Conservation (phyloP, 169 alveolate species). For the Plasmodium cynomolgi region DNA sequence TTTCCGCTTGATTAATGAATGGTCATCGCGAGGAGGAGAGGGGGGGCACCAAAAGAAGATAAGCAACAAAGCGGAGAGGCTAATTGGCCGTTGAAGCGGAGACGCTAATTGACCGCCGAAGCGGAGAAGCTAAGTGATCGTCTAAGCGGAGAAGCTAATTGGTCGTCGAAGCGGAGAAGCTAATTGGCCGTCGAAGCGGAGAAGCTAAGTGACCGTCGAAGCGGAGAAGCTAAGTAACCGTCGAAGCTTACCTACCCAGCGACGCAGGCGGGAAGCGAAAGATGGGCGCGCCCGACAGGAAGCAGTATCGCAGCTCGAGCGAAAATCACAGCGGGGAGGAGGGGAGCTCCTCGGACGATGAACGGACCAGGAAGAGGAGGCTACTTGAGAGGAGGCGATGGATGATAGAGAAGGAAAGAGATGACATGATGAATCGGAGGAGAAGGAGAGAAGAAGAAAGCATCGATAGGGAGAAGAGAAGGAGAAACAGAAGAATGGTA, state of each 20-base stretch:
- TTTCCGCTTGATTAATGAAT: not conserved
- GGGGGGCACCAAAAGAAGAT: not conserved
- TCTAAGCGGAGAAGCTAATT: not conserved
- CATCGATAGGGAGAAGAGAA: not conserved
- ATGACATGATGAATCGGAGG: not conserved
- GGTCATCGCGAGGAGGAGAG: not conserved
- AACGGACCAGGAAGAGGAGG: not conserved
- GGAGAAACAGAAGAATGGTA: not conserved
- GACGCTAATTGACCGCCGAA: too few relatives aligned
- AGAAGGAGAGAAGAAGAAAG: not conserved
- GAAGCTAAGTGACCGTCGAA: not conserved
- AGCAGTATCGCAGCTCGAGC: constrained; percentile 13
- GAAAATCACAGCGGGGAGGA: constrained; percentile 10
- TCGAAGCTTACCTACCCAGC: too few relatives aligned
- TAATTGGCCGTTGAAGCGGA: not conserved
- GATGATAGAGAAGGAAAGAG: not conserved
- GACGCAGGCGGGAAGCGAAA: not conserved
- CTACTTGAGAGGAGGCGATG: not conserved
- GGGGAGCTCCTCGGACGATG: constrained; percentile 18
- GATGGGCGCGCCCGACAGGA: constrained; percentile 13
- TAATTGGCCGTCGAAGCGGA: too few relatives aligned
- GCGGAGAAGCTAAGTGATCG: not conserved
- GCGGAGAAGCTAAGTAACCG: not conserved
- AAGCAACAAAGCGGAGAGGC: not conserved
- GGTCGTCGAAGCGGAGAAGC: too few relatives aligned